phyloP scores from a whole-genome alignment of 371 early-diverging fungal genomes.

The Mucor mucedo region DNA sequence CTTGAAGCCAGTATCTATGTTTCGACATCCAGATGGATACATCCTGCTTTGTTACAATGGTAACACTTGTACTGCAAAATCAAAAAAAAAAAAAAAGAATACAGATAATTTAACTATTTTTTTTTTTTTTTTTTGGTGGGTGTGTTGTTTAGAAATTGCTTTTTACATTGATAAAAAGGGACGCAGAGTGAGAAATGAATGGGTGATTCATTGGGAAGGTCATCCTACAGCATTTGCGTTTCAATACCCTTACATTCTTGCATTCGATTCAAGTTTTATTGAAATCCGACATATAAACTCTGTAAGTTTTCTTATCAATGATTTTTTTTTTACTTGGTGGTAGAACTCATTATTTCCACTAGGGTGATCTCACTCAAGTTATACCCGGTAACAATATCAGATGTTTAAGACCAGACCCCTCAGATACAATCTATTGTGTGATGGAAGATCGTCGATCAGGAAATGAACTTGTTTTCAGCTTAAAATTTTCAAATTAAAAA shows the following conservation, averaged over 20 bases:
- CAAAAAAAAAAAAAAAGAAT: too few species aligned
- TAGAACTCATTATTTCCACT: not conserved
- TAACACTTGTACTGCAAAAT: slow-evolving; percentile 1
- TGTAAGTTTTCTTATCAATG: slow-evolving; percentile 14
- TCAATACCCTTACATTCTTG: slow-evolving; percentile 82
- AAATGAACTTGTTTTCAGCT: slow-evolving; percentile 11
- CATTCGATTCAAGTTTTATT: slow-evolving; percentile 86
- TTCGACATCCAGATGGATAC: slow-evolving; percentile 74
- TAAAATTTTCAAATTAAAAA: not conserved
- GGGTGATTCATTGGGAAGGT: slow-evolving; percentile 81
- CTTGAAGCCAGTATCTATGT: slow-evolving; percentile 83
- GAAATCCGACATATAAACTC: slow-evolving; percentile 87
- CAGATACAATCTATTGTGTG: slow-evolving; percentile 59
- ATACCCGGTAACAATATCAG: slow-evolving; percentile 67
- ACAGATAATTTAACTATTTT: not conserved
- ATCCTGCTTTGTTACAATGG: slow-evolving; percentile 90
- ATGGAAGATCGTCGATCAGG: slow-evolving; percentile 48
- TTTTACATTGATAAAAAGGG: slow-evolving; percentile 93
- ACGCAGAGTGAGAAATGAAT: slow-evolving; percentile 71
- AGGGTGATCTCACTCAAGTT: slow-evolving; percentile 65
- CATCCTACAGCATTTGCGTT: slow-evolving; percentile 75
- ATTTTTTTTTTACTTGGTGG: not conserved
- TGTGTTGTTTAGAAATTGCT: slow-evolving; percentile 66
- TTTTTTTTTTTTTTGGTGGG: not conserved
- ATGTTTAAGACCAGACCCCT: slow-evolving; percentile 57